Base-by-base conservation (phyloP, 805 yeast species). In the Candida yuanshanica region DNA sequence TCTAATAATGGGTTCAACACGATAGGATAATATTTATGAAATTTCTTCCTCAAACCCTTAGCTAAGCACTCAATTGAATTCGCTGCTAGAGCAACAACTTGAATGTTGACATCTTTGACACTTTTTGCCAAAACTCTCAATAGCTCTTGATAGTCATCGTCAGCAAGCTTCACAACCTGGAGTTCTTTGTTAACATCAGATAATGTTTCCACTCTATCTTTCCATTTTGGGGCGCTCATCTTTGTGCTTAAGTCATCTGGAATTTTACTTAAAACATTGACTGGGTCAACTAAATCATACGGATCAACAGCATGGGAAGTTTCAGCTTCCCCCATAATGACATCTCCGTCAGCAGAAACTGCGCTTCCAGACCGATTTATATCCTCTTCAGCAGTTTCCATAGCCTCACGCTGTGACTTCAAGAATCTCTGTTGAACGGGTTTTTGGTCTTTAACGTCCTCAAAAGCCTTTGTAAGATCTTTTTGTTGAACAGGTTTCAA, bases 401-500 rank as follows among this genome's bases (percentile, higher is more conserved):
- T 57, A 16, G 70, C 72, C 22, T 61, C 66, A 46, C 74, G 72
- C 50, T 83, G 83, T 3, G 73, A 60, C 43, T 70, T 69, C 18
- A 87, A 68, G 13, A 70, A 62, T 49, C 91, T 64, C 37, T 68
- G 68, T 50, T 83, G 91, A 3, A 58, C 63, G 2, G 79, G 77
- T 2, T 55, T 52, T 14, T 57, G 63, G 34, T 54, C 65, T 38
- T 63, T 62, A 8, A 72, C 71, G 29, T 69, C 72, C 33, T 72
- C 83, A 58, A 91, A 87, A 20, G 77, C 79, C 26, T 77, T 76
- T 7, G 77, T 69, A 43, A 91, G 70, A 56, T 90, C 98, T 48
- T 82, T 84, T 62, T 87, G 91, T 60, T 91, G 98, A 17, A 89
- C 87, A 0, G 96, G 95, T 58, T 91, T 93, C 63, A 93, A 70